Percentiles rank a stretch among this genome's conserved stretches.
phyloP scores from a whole-genome alignment of 2,329 filamentous ascomycete species.

The Venturiaceae sp. region DNA sequence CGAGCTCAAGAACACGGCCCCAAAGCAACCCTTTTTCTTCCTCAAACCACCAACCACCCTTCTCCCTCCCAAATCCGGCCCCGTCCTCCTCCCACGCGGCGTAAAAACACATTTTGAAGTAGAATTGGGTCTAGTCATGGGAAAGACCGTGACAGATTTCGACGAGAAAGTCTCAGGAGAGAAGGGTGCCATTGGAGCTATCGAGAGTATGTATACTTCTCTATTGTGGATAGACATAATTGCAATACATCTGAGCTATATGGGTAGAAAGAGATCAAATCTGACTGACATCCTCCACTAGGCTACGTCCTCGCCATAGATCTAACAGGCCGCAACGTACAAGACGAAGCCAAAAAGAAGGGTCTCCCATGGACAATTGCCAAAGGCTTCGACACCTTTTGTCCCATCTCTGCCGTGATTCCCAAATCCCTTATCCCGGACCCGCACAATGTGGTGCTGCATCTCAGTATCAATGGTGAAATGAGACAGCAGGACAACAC shows the following conservation, averaged over 20 bases:
- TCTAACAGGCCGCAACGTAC: conserved; percentile 92
- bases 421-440: conserved; percentile 70
- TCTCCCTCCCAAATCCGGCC: conserved; percentile 65
- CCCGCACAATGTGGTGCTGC: conserved; percentile 82
- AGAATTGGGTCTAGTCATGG: conserved; percentile 83
- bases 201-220: conserved; percentile 51
- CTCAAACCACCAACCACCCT: conserved; percentile 88
- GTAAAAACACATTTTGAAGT: conserved; percentile 90
- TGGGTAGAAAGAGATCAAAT: too few relatives aligned
- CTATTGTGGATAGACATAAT: background rate
- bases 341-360: conserved; percentile 95
- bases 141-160: conserved; percentile 68
- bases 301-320: conserved; percentile 89
- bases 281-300: conserved; percentile 21
- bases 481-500: conserved; percentile 78
- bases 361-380: conserved; percentile 92
- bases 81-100: conserved; percentile 72
- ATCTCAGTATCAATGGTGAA: conserved; percentile 72
- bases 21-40: conserved; percentile 98
- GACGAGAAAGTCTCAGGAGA: conserved; percentile 53
- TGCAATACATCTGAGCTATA: background rate
- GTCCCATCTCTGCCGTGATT: conserved; percentile 76
- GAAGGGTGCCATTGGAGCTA: conserved; percentile 67
- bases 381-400: conserved; percentile 97
- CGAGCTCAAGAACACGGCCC: conserved; percentile 77